Evolutionary conservation across 805 yeast genomes (phyloP), one percentile per base, ranked within the genome.

Genomic region (Citeromyces matritensis): DNA sequence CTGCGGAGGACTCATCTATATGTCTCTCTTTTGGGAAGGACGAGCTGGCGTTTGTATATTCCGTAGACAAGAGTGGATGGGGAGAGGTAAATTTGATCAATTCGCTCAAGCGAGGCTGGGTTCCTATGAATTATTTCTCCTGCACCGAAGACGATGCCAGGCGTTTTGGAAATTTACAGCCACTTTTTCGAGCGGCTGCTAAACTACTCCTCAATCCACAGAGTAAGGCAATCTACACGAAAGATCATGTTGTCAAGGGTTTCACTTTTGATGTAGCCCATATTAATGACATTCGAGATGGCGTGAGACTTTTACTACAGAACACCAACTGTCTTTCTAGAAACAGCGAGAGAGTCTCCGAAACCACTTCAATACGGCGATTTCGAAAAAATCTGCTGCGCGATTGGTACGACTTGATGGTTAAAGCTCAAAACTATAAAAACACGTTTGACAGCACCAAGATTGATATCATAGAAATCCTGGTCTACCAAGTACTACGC

Each of bases 11-110:
- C 45, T 66, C 76, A 5, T 66, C 82, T 0, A 74, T 80, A 27
- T 81, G 93, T 48, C 57, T 81, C 6, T 73, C 85, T 0, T 81
- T 81, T 47, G 66, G 68, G 14, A 70, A 69, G 38, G 67, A 69
- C 38, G 91, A 78, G 42, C 55, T 76, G 30, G 86, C 83, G 0
- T 81, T 79, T 49, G 81, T 81, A 4, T 85, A 79, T 43, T 68
- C 80, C 6, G 69, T 79, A 14, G 91, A 80, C 48, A 76, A 75
- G 33, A 73, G 84, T 13, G 93, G 91, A 0, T 81, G 93, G 93
- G 88, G 86, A 37, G 93, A 81, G 48, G 91, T 80, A 2, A 80
- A 86, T 0, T 45, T 79, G 25, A 52, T 80, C 6, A 73, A 70
- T 34, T 59, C 73, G 9, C 56, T 74, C 32, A 63, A 65, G 42